Percentiles rank a stretch among this genome's conserved stretches.
These are phyloP conservation scores for Candida awuae DNA, from an alignment of 805 yeast species.

Conservation along the genomic window DNA sequence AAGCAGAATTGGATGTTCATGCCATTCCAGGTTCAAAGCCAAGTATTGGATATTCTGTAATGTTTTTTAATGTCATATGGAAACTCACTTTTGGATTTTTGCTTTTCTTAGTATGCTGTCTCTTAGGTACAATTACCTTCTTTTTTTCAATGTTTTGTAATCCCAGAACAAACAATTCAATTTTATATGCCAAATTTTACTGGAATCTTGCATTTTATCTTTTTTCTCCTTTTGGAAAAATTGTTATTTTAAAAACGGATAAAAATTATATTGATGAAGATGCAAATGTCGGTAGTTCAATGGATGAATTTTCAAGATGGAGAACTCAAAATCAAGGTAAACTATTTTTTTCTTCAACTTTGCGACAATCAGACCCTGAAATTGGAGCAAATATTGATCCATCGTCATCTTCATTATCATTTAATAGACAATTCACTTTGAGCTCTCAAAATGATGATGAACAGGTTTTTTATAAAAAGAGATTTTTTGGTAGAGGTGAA, in stretches of 20 bases:
- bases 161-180: conserved; percentile 38
- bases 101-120: conserved; percentile 44
- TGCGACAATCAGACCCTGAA: background rate
- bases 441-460: conserved; percentile 25
- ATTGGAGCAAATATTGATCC: background rate
- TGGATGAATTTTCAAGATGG: conserved; percentile 85
- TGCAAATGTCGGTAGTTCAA: conserved; percentile 76
- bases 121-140: conserved; percentile 42
- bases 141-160: conserved; percentile 36
- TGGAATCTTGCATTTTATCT: conserved; percentile 63
- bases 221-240: conserved; percentile 82
- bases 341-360: conserved; percentile 69
- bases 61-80: conserved; percentile 68
- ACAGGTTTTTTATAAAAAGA: conserved; percentile 26
- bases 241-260: conserved; percentile 70
- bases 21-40: conserved; percentile 44
- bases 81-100: conserved; percentile 61
- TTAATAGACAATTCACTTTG: too few relatives aligned
- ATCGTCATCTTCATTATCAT: too few relatives aligned
- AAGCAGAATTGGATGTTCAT: conserved; percentile 92
- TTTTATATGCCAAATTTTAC: conserved; percentile 55
- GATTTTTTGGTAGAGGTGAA: conserved; percentile 85
- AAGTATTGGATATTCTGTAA: conserved; percentile 52
- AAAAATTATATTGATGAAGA: conserved; percentile 80
- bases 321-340: conserved; percentile 70